Conservation (phyloP, 108 stramenopile species). For the Cyclotella baltica region DNA sequence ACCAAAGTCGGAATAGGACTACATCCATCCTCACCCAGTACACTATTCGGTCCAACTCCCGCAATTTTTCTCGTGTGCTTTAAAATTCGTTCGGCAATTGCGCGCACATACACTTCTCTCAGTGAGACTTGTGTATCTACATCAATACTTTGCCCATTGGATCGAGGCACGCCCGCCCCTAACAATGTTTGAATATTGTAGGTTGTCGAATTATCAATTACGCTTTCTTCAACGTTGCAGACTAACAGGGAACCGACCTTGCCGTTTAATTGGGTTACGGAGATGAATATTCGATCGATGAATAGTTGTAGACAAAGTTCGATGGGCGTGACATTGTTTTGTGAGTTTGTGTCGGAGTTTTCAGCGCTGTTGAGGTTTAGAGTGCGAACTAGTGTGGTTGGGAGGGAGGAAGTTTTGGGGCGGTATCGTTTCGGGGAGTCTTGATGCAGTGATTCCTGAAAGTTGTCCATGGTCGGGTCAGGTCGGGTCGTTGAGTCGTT, state of each 20-base stretch:
- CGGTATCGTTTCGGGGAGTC: slow-evolving; percentile 13
- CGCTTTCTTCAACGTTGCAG: slow-evolving; percentile 52
- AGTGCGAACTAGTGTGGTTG: slow-evolving; percentile 40
- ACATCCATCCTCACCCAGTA: slow-evolving; percentile 38
- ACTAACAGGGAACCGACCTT: slow-evolving; percentile 43
- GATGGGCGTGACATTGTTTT: slow-evolving; percentile 10
- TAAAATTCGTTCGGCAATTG: slow-evolving; percentile 40
- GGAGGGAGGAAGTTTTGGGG: slow-evolving; percentile 39
- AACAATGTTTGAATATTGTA: slow-evolving; percentile 47
- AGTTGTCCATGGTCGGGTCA: no score
- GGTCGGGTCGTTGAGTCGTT: no score
- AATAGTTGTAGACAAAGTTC: slow-evolving; percentile 41
- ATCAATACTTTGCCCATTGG: not conserved
- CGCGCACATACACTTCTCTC: slow-evolving; percentile 43
- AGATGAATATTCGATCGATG: slow-evolving; percentile 46
- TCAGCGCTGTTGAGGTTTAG: slow-evolving; percentile 13
- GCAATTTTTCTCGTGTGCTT: slow-evolving; percentile 26
- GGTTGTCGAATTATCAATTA: slow-evolving; percentile 53
- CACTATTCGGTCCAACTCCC: slow-evolving; percentile 30
- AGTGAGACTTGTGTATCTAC: slow-evolving; percentile 25
- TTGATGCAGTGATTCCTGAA: no score
- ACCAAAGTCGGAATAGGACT: slow-evolving; percentile 38
- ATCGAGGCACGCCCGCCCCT: slow-evolving; percentile 29
- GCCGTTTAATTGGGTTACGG: slow-evolving; percentile 48
- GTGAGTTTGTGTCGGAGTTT: slow-evolving; percentile 12